Evolutionary conservation across 768 basidiomycete species (phyloP).

Genomic region (Auricularia sp.): DNA sequence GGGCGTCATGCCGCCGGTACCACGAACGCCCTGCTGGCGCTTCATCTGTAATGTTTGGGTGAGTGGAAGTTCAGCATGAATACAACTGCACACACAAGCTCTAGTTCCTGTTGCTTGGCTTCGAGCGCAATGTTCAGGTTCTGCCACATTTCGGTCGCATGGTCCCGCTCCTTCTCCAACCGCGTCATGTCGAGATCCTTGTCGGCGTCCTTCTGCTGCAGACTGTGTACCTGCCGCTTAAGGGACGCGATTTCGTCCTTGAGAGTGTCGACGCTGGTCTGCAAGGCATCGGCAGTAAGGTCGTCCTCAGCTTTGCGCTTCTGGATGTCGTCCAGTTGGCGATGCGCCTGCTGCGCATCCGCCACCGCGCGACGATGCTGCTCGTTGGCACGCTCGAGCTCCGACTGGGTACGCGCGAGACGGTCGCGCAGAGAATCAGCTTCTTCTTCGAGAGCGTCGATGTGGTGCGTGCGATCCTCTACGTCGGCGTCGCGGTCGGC

Average conservation of each 20-base stretch:
- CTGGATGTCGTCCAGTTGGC: constrained; percentile 25
- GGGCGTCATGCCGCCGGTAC: constrained; percentile 48
- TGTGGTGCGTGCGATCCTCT: constrained; percentile 33
- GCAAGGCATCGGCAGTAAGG: constrained; percentile 23
- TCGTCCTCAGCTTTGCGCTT: constrained; percentile 49
- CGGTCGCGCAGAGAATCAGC: constrained; percentile 45
- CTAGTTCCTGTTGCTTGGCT: constrained; percentile 89
- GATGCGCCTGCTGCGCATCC: constrained; percentile 32
- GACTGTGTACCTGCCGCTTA: constrained; percentile 50
- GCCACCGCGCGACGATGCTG: constrained; percentile 33
- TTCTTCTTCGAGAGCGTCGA: constrained; percentile 41
- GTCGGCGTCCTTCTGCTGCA: constrained; percentile 75
- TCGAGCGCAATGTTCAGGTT: constrained; percentile 89
- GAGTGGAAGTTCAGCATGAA: not conserved
- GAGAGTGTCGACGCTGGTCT: constrained; percentile 39
- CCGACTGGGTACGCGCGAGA: constrained; percentile 42
- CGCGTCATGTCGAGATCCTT: constrained; percentile 74
- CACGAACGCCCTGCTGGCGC: constrained; percentile 45
- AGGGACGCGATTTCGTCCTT: constrained; percentile 51
- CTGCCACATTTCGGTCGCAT: constrained; percentile 66
- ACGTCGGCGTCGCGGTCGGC: constrained; percentile 49
- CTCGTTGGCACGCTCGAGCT: constrained; percentile 39
- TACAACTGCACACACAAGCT: constrained; percentile 47
- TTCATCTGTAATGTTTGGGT: constrained; percentile 38
- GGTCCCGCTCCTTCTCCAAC: constrained; percentile 51